Conservation (phyloP, 1,284 basidiomycete genomes). For the Inonotus hispidus region DNA sequence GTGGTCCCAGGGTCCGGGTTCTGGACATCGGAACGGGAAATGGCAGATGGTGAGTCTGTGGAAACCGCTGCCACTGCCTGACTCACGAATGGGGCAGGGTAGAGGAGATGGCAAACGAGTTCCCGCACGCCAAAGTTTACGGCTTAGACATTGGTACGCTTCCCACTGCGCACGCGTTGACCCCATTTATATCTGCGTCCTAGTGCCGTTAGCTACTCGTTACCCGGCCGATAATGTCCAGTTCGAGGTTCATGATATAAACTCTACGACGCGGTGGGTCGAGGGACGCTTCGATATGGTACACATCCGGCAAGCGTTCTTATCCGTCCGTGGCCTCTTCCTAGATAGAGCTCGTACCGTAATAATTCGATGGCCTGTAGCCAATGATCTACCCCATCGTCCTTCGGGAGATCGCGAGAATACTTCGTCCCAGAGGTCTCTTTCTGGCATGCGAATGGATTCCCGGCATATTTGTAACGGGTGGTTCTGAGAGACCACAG, state of each 20-base stretch:
- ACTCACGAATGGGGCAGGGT: slow-evolving; percentile 40
- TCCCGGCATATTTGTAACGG: slow-evolving; percentile 37
- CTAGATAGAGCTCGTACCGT: not conserved
- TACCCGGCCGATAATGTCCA: slow-evolving; percentile 52
- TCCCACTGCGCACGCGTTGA: slow-evolving; percentile 12
- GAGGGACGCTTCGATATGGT: slow-evolving; percentile 53
- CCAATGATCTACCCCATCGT: slow-evolving; percentile 44
- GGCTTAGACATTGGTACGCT: slow-evolving; percentile 66
- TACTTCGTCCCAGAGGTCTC: slow-evolving; percentile 58
- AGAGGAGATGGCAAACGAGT: slow-evolving; percentile 62
- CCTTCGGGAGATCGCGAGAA: slow-evolving; percentile 49
- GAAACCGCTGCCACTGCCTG: slow-evolving; percentile 3
- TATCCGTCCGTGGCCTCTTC: slow-evolving; percentile 46
- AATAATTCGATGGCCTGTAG: slow-evolving; percentile 30
- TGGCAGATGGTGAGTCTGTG: slow-evolving; percentile 50
- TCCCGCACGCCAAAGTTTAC: slow-evolving; percentile 55
- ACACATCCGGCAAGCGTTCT: slow-evolving; percentile 51
- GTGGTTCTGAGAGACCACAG: slow-evolving; percentile 27
- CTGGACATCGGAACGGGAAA: slow-evolving; percentile 69
- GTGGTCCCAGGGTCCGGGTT: slow-evolving; percentile 39
- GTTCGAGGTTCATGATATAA: slow-evolving; percentile 62
- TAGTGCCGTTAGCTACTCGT: slow-evolving; percentile 64
- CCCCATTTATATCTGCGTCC: slow-evolving; percentile 13
- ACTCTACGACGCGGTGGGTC: slow-evolving; percentile 41
- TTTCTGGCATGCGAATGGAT: slow-evolving; percentile 61